These are phyloP conservation scores for Dendrobium catenatum DNA, from an alignment of 106 monocot genomes.

Conservation along the genomic window DNA sequence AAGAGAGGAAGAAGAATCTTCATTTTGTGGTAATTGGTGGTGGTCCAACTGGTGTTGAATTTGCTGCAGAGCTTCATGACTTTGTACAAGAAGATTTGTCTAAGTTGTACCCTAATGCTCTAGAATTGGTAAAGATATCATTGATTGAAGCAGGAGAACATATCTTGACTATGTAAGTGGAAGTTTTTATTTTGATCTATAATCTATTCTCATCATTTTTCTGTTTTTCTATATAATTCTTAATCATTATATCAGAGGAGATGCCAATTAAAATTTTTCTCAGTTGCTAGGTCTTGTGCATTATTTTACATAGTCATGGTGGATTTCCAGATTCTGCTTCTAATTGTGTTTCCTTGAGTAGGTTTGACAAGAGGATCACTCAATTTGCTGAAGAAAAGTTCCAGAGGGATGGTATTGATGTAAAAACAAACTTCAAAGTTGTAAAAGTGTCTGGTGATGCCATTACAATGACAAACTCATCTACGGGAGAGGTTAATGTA, in stretches of 20 bases:
- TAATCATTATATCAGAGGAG: background rate
- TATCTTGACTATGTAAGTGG: constrained; percentile 76
- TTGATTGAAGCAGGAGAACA: constrained; percentile 78
- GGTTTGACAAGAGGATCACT: constrained; percentile 73
- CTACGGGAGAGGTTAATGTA: constrained; percentile 21
- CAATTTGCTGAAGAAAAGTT: constrained; percentile 73
- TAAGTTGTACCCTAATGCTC: constrained; percentile 59
- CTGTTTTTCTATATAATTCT: background rate
- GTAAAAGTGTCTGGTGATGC: constrained; percentile 53
- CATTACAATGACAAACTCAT: constrained; percentile 51
- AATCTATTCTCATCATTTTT: background rate
- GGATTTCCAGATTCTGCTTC: background rate
- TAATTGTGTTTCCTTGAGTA: constrained; percentile 10
- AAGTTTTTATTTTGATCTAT: background rate
- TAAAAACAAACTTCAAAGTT: constrained; percentile 53
- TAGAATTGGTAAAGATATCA: constrained; percentile 67
- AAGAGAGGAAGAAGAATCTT: constrained; percentile 61
- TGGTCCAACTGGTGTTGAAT: constrained; percentile 91
- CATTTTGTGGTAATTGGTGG: constrained; percentile 86
- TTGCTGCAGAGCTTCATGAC: constrained; percentile 88
- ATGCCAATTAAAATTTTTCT: background rate
- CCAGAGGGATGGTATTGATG: constrained; percentile 62
- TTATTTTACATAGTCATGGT: background rate
- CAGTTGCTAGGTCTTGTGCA: background rate
- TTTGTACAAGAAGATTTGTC: constrained; percentile 64